Base-by-base conservation (phyloP, 108 stramenopile genomes). In the Pinguiococcus pyrenoidosus region DNA sequence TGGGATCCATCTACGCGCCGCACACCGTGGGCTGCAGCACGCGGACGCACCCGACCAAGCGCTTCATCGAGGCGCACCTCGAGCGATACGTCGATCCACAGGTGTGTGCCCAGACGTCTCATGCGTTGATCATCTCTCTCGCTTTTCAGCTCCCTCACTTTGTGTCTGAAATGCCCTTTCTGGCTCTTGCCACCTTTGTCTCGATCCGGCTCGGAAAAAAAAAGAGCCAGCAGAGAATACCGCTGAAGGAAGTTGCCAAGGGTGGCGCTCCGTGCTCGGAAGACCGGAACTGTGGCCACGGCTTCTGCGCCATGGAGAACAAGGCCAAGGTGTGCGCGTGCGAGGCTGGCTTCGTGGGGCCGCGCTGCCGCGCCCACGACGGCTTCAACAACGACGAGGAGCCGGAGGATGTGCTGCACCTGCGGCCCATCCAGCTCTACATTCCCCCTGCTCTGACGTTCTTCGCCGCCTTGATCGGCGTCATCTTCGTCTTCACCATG, bases 21-120 rank as follows among this genome's bases (percentile, higher is more conserved):
- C 83, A 84, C 45, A 81, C 72, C 28, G 55, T 89, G 18, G 87
- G 87, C 13, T 89, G 87, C 53, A 79, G 81, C 62, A 80, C 87
- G 22, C 50, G 68, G 8, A 79, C 72, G 3, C 80, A 72, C 41
- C 87, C 87, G 2, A 85, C 87, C n/a, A 66, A 61, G 48, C 73
- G 73, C 29, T 89, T 69, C 57, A 89, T 89, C 56, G 69, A 82
- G 47, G 87, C 81, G 7, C 82, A 75, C 54, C 54, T 63, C 20
- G 76, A 79, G 38, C 41, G 55, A 17, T 85, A 88, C 54, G 76
- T 82, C 69, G 73, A 35, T 54, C 68, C 25, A 81, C 80, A 17
- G 83, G 83, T 56, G 77, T 72, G 0, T 83, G 58, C 45, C 68
- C 69, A 4, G 85, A 87, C 40, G 28, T 39, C 38, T 5, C 14